Conservation (phyloP, 179 eudicot species). For the Gypsophila paniculata region DNA sequence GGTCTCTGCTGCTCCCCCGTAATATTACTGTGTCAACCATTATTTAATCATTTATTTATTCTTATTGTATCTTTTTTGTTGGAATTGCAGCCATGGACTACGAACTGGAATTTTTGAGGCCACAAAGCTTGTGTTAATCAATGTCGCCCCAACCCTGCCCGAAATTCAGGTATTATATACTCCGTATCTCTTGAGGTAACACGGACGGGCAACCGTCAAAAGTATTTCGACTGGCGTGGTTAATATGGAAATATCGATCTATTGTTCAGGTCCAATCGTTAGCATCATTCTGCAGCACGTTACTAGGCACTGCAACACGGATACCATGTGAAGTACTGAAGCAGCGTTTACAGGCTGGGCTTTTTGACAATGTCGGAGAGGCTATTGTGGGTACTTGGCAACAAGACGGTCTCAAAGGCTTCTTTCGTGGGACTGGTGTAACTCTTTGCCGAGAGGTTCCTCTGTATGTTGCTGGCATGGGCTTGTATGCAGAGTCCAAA, state of each 20-base stretch:
- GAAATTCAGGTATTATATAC: constrained; percentile 61
- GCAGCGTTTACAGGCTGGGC: constrained; percentile 92
- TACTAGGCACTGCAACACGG: constrained; percentile 81
- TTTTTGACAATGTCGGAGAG: constrained; percentile 72
- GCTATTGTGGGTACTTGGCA: constrained; percentile 83
- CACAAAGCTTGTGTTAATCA: constrained; percentile 63
- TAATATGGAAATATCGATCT: constrained; percentile 17
- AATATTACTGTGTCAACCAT: constrained; percentile 1
- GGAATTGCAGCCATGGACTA: constrained; percentile 78
- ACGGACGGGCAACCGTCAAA: neutral
- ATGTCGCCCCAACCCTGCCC: constrained; percentile 72
- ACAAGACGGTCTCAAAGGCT: constrained; percentile 84
- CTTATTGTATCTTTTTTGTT: constrained; percentile 10
- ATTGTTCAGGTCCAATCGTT: constrained; percentile 66
- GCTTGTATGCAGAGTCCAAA: constrained; percentile 90
- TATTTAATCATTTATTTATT: neutral
- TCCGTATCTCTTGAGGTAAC: neutral
- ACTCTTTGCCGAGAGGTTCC: constrained; percentile 96
- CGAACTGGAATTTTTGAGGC: constrained; percentile 95
- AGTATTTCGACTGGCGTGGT: neutral
- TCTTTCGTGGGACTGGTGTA: constrained; percentile 91
- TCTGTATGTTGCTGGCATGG: constrained; percentile 88
- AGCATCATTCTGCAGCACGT: constrained; percentile 83
- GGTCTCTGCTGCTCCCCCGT: constrained; percentile 39
- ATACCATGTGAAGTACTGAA: constrained; percentile 92